phyloP scores from a whole-genome alignment of 108 stramenopile species.

The Licmophora abbreviata region DNA sequence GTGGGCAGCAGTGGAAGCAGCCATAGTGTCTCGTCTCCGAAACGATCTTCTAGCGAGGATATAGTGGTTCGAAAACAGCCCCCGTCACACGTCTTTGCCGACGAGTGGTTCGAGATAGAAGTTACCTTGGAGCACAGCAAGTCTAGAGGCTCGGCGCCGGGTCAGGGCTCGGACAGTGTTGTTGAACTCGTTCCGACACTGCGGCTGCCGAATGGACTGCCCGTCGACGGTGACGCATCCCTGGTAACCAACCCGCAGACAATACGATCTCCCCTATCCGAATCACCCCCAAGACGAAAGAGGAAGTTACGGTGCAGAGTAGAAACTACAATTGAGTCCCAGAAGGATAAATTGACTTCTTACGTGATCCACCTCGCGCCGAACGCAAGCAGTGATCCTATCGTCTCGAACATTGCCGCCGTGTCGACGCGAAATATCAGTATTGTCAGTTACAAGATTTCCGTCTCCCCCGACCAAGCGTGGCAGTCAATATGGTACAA shows the following conservation, averaged over 20 bases:
- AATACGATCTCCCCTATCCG: neutral
- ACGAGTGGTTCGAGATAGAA: slow-evolving; percentile 40
- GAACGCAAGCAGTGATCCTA: neutral
- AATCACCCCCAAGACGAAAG: no score
- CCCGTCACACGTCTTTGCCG: slow-evolving; percentile 31
- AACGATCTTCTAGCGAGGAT: no score
- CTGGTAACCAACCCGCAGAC: neutral
- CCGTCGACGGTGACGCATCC: neutral
- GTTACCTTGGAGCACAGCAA: slow-evolving; percentile 24
- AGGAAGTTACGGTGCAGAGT: no score
- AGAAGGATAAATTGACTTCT: neutral
- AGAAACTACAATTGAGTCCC: neutral
- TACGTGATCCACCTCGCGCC: neutral
- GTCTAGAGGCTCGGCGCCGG: neutral
- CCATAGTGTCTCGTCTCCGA: no score
- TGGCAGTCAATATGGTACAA: slow-evolving; percentile 83
- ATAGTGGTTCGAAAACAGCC: slow-evolving; percentile 30
- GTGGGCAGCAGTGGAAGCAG: neutral
- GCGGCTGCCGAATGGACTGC: neutral
- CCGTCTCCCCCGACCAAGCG: slow-evolving; percentile 15
- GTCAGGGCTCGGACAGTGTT: neutral
- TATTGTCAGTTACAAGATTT: slow-evolving; percentile 40
- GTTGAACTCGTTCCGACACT: neutral
- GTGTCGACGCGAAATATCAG: slow-evolving; percentile 9
- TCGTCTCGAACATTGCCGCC: no score